Evolutionary conservation across 495 filamentous ascomycete species (phyloP), one percentile per base, ranked within the genome.

Genomic region (Penicillium chermesinum): DNA sequence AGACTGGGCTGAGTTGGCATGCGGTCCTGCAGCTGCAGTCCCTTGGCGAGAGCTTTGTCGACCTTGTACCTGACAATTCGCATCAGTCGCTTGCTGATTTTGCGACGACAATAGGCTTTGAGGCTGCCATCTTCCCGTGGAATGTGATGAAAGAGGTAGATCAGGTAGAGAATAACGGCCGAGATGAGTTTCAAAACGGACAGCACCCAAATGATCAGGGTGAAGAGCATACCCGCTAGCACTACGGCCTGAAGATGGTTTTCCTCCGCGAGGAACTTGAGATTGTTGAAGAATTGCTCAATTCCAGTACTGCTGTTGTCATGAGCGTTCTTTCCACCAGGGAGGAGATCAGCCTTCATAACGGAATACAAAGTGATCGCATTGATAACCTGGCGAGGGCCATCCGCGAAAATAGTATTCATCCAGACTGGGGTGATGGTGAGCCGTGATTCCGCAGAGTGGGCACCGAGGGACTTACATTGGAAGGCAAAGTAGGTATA

Each of bases 401-500:
- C 91, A 67, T 94, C 87, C 36, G 90, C 93, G 53, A 96, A 77
- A 41, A 96, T 69, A 21, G 90, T 82, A 40, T 89, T 86, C 61
- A 96, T 78, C 84, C 93, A 96, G 42, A 86, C 7, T 22, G 10
- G 17, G 21, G 12, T 6, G 15, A 34, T 8, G 33, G 7, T 16
- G 22, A 3, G 13, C 34, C 32, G 20, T 30, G 18, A 20, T 13
- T 19, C 14, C 13, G 9, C 2, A 40, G 30, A 17, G 7, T 35
- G 2, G 7, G 7, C 30, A 63, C 80, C n/a, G n/a, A n/a, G n/a
- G n/a, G n/a, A n/a, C n/a, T 70, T 63, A 88, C 88, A 84, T 71
- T 96, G 85, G 63, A 96, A 96, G 14, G 86, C 85, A 66, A 96
- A 98, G 59, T 95, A 96, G 22, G 88, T 85, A 59, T 96, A 95